phyloP scores from a whole-genome alignment of 441 rosid species.

The Erysimum pusillum region DNA sequence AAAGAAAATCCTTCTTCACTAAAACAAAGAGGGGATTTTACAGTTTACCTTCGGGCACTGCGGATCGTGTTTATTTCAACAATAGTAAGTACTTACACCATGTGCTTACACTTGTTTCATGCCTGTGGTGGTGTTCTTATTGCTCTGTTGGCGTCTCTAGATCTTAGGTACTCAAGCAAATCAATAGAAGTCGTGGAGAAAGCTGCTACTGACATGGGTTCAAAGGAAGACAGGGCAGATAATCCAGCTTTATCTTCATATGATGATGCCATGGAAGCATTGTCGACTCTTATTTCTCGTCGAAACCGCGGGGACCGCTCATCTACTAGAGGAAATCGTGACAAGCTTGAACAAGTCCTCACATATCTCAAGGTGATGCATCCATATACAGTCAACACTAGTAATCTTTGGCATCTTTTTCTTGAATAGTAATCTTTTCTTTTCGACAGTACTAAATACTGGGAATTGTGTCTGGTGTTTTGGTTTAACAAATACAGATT shows the following conservation, averaged over 20 bases:
- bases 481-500: constrained; percentile 46
- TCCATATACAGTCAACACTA: constrained; percentile 1
- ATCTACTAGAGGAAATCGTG: constrained; percentile 51
- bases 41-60: background rate
- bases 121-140: constrained; percentile 17
- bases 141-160: constrained; percentile 50
- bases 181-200: constrained; percentile 54
- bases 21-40: background rate
- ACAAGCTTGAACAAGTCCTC: constrained; percentile 69
- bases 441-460: constrained; percentile 18
- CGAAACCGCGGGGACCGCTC: constrained; percentile 66
- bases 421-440: background rate
- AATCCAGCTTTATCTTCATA: constrained; percentile 64
- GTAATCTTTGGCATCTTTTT: background rate
- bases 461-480: constrained; percentile 26
- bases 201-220: constrained; percentile 41
- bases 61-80: constrained; percentile 24
- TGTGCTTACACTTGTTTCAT: constrained; percentile 11
- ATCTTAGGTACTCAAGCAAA: constrained; percentile 50
- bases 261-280: constrained; percentile 86
- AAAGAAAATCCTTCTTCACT: constrained; percentile 3
- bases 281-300: constrained; percentile 79
- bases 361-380: constrained; percentile 70
- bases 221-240: constrained; percentile 51
- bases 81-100: constrained; percentile 33